phyloP scores from a whole-genome alignment of 345 rosid species.

The Aegle marmelos region DNA sequence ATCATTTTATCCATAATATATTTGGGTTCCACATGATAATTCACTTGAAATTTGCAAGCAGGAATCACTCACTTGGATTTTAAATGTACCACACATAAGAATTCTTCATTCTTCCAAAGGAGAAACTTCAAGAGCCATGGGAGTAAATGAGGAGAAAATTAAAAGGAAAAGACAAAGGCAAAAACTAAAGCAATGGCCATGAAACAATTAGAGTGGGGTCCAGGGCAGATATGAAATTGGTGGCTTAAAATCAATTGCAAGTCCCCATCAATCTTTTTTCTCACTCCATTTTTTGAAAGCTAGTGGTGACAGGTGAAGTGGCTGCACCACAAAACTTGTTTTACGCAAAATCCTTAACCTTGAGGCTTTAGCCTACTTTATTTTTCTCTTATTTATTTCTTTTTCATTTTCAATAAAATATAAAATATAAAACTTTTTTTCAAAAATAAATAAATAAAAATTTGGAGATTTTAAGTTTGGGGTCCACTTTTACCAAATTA shows the following conservation, averaged over 20 bases:
- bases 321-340: neutral
- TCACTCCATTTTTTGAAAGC: neutral
- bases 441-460: neutral
- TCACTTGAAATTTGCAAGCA: too few relatives aligned
- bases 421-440: neutral
- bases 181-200: neutral
- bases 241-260: slow-evolving; percentile 16
- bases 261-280: neutral
- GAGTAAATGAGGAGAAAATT: neutral
- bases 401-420: neutral
- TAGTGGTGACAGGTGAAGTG: slow-evolving; percentile 11
- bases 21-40: too few relatives aligned
- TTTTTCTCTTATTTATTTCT: neutral
- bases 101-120: neutral
- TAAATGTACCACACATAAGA: neutral
- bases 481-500: neutral
- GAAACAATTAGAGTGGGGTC: slow-evolving; percentile 1
- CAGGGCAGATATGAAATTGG: slow-evolving; percentile 11
- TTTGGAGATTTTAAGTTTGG: neutral
- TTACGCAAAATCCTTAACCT: neutral
- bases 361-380: too few relatives aligned
- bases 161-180: too few relatives aligned
- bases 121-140: neutral
- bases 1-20: too few relatives aligned
- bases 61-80: too few relatives aligned